phyloP scores from a whole-genome alignment of 495 filamentous ascomycete genomes.

The Corynascus novoguineensis region DNA sequence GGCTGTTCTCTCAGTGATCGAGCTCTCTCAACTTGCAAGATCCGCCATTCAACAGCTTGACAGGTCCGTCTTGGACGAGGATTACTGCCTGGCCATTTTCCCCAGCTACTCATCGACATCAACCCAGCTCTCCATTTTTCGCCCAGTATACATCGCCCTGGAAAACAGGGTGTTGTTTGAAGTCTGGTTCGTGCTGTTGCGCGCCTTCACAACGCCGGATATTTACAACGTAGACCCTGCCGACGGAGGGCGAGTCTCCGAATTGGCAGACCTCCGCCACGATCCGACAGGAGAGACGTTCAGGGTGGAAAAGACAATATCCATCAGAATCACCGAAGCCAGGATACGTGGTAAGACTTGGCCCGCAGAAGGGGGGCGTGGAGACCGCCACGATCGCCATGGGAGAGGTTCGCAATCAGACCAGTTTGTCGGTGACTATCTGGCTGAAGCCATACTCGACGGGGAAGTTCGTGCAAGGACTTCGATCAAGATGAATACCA shows the following conservation, averaged over 20 bases:
- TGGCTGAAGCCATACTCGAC: constrained; percentile 88
- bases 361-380: constrained; percentile 24
- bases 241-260: constrained; percentile 34
- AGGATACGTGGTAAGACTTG: constrained; percentile 42
- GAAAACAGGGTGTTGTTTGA: constrained; percentile 88
- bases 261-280: constrained; percentile 36
- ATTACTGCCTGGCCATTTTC: constrained; percentile 91
- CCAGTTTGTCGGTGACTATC: constrained; percentile 55
- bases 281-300: constrained; percentile 46
- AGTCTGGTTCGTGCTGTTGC: constrained; percentile 91
- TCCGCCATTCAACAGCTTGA: constrained; percentile 87
- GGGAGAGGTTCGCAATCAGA: constrained; percentile 33
- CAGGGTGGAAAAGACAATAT: constrained; percentile 54
- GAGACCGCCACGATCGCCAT: constrained; percentile 25
- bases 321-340: constrained; percentile 52
- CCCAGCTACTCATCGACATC: constrained; percentile 66
- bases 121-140: constrained; percentile 56
- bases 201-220: constrained; percentile 91
- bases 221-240: constrained; percentile 59
- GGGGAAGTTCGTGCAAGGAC: constrained; percentile 84
- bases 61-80: constrained; percentile 86
- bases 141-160: constrained; percentile 76
- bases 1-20: constrained; percentile 70
- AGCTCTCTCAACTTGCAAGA: constrained; percentile 81
- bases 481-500: constrained; percentile 71